Percentiles rank a stretch among this genome's conserved stretches.
Conservation (phyloP, 2,329 filamentous ascomycete genomes). For the Lachnellula arida region DNA sequence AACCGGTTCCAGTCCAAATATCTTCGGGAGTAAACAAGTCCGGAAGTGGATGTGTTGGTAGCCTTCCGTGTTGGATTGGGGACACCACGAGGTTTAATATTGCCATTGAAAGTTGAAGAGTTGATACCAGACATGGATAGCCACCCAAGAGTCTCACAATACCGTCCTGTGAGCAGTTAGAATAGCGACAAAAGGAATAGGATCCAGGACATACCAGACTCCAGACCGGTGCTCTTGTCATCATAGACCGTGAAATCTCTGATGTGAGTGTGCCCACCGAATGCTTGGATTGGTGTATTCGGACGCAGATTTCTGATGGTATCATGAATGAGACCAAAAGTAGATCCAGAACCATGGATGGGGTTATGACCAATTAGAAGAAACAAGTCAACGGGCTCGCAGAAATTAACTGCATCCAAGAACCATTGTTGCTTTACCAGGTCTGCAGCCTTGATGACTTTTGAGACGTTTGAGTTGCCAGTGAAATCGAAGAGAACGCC, state of each 20-base stretch:
- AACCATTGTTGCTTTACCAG: constrained; percentile 85
- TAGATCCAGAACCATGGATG: constrained; percentile 59
- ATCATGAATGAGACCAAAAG: constrained; percentile 70
- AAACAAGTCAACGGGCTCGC: constrained; percentile 74
- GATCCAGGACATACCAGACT: constrained; percentile 53
- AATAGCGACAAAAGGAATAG: background rate
- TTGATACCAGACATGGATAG: constrained; percentile 68
- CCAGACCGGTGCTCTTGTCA: constrained; percentile 68
- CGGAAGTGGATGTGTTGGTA: constrained; percentile 22
- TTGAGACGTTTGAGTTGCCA: constrained; percentile 82
- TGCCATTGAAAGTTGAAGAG: constrained; percentile 22
- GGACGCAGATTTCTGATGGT: constrained; percentile 70
- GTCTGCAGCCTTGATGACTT: constrained; percentile 72
- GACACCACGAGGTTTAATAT: constrained; percentile 21
- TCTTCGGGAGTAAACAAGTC: constrained; percentile 57
- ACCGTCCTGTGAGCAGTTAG: constrained; percentile 44
- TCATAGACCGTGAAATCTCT: constrained; percentile 79
- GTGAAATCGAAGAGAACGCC: constrained; percentile 93
- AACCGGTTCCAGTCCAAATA: constrained; percentile 92
- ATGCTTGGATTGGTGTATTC: constrained; percentile 79
- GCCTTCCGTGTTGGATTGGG: constrained; percentile 31
- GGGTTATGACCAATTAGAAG: constrained; percentile 81
- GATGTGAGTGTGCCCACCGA: constrained; percentile 84
- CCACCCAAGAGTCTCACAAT: constrained; percentile 92
- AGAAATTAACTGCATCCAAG: constrained; percentile 63